These are phyloP conservation scores for Pseudohalonectria lignicola DNA, from an alignment of 2,329 filamentous ascomycete genomes.

Conservation along the genomic window DNA sequence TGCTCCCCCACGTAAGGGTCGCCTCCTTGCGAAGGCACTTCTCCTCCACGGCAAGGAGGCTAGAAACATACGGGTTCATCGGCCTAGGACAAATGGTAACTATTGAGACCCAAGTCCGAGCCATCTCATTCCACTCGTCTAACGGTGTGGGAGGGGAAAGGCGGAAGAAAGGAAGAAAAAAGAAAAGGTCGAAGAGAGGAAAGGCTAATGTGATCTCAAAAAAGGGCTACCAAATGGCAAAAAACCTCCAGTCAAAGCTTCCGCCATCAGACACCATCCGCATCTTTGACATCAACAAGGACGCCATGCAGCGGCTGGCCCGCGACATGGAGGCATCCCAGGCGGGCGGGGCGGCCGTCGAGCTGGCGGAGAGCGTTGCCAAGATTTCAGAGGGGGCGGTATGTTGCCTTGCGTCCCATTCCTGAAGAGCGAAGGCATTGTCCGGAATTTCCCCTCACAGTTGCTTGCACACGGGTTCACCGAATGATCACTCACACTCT, in stretches of 20 bases:
- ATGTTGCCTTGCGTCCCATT: conserved; percentile 18
- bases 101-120: too few species aligned
- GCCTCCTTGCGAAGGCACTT: conserved; percentile 26
- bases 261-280: conserved; percentile 35
- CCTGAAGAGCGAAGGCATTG: too few species aligned
- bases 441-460: too few species aligned
- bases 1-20: conserved; percentile 1
- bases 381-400: conserved; percentile 43
- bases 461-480: too few species aligned
- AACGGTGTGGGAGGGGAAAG: neutral
- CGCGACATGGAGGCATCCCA: conserved; percentile 30
- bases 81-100: conserved; percentile 53
- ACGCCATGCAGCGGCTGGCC: conserved; percentile 32
- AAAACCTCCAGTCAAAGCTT: conserved; percentile 48
- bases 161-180: neutral
- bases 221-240: conserved; percentile 55
- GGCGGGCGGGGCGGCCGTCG: conserved; percentile 32
- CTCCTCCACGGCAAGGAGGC: conserved; percentile 31
- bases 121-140: too few species aligned
- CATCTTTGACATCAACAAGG: conserved; percentile 46
- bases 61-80: conserved; percentile 47
- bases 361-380: conserved; percentile 30
- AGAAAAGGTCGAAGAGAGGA: too few species aligned
- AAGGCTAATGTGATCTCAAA: neutral
- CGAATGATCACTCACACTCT: too few species aligned